Evolutionary conservation across 176 grass and related monocot genomes (phyloP).

Genomic region (Dactylis glomerata): DNA sequence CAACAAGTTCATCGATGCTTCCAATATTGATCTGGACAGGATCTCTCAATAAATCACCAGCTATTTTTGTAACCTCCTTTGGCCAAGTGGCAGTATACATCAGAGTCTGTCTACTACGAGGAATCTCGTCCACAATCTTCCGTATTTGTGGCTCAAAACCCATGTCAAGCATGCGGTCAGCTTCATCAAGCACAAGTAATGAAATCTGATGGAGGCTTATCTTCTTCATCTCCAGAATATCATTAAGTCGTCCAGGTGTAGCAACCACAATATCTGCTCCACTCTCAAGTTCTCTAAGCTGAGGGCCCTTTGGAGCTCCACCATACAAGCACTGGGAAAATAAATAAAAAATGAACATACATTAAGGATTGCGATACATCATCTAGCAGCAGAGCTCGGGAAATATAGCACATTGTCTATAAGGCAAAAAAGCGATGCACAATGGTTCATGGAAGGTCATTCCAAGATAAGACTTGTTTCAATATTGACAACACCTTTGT

Average conservation of each 20-base stretch:
- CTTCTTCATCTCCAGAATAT: conserved; percentile 92
- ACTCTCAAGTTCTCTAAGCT: conserved; percentile 92
- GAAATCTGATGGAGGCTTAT: conserved; percentile 87
- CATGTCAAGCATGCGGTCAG: conserved; percentile 98
- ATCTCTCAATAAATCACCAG: conserved; percentile 85
- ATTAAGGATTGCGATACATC: not conserved
- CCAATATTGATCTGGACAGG: conserved; percentile 96
- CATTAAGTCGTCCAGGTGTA: conserved; percentile 98
- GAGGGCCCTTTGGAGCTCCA: conserved; percentile 87
- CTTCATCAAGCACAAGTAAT: conserved; percentile 95
- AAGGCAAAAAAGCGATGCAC: conserved; percentile 7
- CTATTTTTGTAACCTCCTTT: conserved; percentile 96
- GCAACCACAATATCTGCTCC: conserved; percentile 93
- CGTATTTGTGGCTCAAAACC: conserved; percentile 98
- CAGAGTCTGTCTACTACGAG: conserved; percentile 77
- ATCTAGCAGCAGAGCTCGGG: not conserved
- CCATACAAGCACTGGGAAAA: conserved; percentile 84
- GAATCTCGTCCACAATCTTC: conserved; percentile 87
- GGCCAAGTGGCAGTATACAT: conserved; percentile 99
- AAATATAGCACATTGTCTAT: conserved; percentile 16
- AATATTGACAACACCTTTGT: not conserved
- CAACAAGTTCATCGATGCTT: conserved; percentile 82
- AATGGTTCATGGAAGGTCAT: not conserved
- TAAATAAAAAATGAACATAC: not conserved
- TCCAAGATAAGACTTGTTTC: not conserved